These are phyloP conservation scores for Microcos paniculata DNA, from an alignment of 345 rosid genomes.

Conservation along the genomic window DNA sequence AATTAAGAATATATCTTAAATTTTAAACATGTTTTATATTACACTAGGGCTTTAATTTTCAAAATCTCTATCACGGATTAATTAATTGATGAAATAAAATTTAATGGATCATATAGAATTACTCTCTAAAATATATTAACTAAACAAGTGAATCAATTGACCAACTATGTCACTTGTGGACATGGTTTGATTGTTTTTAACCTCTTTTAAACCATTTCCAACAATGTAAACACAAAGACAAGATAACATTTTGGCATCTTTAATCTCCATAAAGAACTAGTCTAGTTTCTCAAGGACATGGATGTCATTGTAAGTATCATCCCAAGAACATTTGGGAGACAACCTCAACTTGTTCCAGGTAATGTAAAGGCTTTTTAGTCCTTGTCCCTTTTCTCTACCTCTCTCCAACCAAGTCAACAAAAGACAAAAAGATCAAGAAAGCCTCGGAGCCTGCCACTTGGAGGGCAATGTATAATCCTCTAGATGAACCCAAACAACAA, in stretches of 20 bases:
- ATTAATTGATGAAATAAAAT: too few relatives aligned
- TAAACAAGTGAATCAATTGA: neutral
- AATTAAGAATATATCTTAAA: too few relatives aligned
- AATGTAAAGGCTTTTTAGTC: neutral
- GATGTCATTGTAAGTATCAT: neutral
- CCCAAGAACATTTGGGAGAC: neutral
- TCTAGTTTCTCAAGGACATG: neutral
- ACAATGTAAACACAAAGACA: neutral
- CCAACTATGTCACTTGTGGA: neutral
- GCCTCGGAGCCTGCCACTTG: conserved; percentile 10
- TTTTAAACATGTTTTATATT: too few relatives aligned
- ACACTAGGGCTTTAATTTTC: too few relatives aligned
- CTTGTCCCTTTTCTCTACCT: neutral
- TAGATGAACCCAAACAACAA: conserved; percentile 29
- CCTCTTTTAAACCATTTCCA: neutral
- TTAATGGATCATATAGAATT: too few relatives aligned
- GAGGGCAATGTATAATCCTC: neutral
- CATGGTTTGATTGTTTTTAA: neutral
- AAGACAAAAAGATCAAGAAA: neutral
- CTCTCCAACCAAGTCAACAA: conserved; percentile 33
- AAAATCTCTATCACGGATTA: too few relatives aligned
- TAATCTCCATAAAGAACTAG: neutral
- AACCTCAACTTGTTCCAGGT: neutral
- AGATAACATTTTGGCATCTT: neutral
- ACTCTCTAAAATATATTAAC: too few relatives aligned